These are phyloP conservation scores for Naganishia kalamii DNA, from an alignment of 768 basidiomycete genomes.

Conservation along the genomic window DNA sequence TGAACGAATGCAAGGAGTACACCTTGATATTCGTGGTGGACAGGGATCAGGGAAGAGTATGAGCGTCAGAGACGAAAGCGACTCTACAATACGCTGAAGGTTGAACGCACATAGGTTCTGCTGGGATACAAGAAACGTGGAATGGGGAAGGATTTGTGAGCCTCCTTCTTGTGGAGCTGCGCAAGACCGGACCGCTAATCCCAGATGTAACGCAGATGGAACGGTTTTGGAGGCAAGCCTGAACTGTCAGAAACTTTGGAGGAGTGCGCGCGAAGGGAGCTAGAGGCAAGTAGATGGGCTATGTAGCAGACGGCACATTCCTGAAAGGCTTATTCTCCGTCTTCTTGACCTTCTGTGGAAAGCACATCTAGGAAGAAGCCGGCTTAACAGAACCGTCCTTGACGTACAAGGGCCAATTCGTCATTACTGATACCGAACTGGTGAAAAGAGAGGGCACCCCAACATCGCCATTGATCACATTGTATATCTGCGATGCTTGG, in stretches of 20 bases:
- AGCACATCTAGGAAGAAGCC: constrained; percentile 82
- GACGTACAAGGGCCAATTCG: constrained; percentile 46
- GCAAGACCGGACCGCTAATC: background rate
- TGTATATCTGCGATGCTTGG: constrained; percentile 65
- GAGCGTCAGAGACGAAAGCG: too few species aligned
- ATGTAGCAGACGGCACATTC: constrained; percentile 53
- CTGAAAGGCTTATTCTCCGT: background rate
- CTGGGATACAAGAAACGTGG: constrained; percentile 44
- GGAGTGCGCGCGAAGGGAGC: constrained; percentile 67
- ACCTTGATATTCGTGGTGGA: constrained; percentile 34
- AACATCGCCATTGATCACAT: constrained; percentile 59
- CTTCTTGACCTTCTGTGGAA: too few species aligned
- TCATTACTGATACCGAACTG: constrained; percentile 58
- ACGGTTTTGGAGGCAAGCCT: constrained; percentile 85
- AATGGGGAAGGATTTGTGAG: constrained; percentile 36
- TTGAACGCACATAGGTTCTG: constrained; percentile 29
- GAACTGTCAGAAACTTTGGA: constrained; percentile 63
- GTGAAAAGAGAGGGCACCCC: constrained; percentile 38
- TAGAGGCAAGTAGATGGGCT: constrained; percentile 32
- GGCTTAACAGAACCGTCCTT: constrained; percentile 56
- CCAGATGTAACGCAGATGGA: constrained; percentile 55
- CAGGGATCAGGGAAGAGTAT: constrained; percentile 19
- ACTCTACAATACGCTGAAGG: background rate
- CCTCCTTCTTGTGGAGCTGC: background rate
- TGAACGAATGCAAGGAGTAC: constrained; percentile 2